Percentiles rank a stretch among this genome's conserved stretches.
Conservation (phyloP, 2,329 filamentous ascomycete species). For the Fusarium goolgardi region DNA sequence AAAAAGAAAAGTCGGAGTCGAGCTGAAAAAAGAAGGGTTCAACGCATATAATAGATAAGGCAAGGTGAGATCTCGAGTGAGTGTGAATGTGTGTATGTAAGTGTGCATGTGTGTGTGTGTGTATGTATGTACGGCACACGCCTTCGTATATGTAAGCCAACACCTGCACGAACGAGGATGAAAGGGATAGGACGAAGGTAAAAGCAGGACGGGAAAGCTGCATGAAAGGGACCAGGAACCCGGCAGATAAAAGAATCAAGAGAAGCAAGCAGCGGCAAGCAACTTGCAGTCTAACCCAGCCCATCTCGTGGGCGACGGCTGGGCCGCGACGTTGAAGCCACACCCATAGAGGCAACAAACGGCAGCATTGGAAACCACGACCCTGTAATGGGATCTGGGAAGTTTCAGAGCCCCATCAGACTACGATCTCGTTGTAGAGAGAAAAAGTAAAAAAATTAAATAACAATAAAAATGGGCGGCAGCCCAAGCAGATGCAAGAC, state of each 20-base stretch:
- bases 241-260: slow-evolving; percentile 41
- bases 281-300: slow-evolving; percentile 19
- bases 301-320: slow-evolving; percentile 34
- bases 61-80: slow-evolving; percentile 19
- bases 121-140: slow-evolving; percentile 19
- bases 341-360: slow-evolving; percentile 29
- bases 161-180: slow-evolving; percentile 24
- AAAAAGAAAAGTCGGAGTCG: slow-evolving; percentile 10
- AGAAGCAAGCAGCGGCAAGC: slow-evolving; percentile 33
- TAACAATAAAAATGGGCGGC: slow-evolving; percentile 33
- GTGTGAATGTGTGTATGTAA: slow-evolving; percentile 34
- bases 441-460: slow-evolving; percentile 14
- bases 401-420: slow-evolving; percentile 27
- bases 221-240: slow-evolving; percentile 39
- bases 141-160: slow-evolving; percentile 39
- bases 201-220: slow-evolving; percentile 40
- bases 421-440: slow-evolving; percentile 18
- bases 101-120: slow-evolving; percentile 17
- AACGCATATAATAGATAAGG: slow-evolving; percentile 20
- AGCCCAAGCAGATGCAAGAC: slow-evolving; percentile 34
- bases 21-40: slow-evolving; percentile 15
- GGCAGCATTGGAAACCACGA: slow-evolving; percentile 17
- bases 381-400: slow-evolving; percentile 21
- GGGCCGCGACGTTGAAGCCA: slow-evolving; percentile 30
- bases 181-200: slow-evolving; percentile 41